These are phyloP conservation scores for Wallacemonas collosoma DNA, from an alignment of 208 protist species.

Conservation along the genomic window DNA sequence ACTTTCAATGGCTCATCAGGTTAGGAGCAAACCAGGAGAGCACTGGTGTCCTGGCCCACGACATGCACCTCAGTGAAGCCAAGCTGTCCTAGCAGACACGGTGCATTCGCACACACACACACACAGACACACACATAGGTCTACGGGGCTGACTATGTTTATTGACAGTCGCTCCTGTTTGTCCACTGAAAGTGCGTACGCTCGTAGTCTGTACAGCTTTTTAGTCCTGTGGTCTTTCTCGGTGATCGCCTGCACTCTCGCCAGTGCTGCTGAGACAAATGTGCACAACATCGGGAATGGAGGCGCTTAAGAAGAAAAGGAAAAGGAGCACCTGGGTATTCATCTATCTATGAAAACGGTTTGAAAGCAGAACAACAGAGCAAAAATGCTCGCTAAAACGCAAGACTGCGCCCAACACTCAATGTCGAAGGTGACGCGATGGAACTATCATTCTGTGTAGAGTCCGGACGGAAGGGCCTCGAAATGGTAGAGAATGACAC, in stretches of 20 bases:
- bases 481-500: conserved; percentile 79
- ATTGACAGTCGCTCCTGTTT: no score
- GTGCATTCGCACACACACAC: not conserved
- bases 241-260: no score
- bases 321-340: not conserved
- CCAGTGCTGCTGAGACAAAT: no score
- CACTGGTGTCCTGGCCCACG: not conserved
- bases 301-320: not conserved
- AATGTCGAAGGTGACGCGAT: conserved; percentile 37
- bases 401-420: conserved; percentile 65
- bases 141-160: not conserved
- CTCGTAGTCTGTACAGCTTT: no score
- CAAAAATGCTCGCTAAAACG: conserved; percentile 31
- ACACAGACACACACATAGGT: not conserved
- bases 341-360: conserved; percentile 9
- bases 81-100: not conserved
- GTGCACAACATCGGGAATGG: no score
- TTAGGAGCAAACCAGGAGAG: not conserved
- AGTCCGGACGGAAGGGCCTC: conserved; percentile 52
- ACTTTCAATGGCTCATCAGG: no score
- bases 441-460: conserved; percentile 42
- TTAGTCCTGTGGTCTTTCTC: no score
- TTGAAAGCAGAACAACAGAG: not conserved
- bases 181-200: no score
- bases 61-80: no score